These are phyloP conservation scores for Boletus insuetus DNA, from an alignment of 768 basidiomycete genomes.

Conservation along the genomic window DNA sequence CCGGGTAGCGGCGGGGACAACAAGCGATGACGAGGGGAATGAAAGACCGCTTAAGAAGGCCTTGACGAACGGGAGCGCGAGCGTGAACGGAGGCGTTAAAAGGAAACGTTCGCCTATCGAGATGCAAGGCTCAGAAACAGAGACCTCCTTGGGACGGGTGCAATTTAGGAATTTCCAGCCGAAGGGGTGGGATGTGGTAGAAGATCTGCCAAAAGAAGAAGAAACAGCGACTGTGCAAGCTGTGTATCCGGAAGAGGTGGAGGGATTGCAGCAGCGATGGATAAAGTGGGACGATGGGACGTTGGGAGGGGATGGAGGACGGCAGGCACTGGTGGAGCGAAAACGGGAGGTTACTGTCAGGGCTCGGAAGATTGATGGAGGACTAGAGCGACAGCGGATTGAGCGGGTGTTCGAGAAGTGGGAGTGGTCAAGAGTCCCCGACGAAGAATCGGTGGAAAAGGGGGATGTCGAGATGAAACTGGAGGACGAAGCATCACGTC, in stretches of 20 bases:
- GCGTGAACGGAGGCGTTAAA: conserved; percentile 33
- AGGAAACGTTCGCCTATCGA: conserved; percentile 36
- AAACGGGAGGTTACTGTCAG: conserved; percentile 52
- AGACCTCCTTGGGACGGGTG: conserved; percentile 20
- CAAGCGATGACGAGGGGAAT: conserved; percentile 66
- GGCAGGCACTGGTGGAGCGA: conserved; percentile 41
- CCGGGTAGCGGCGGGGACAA: conserved; percentile 54
- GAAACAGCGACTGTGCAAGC: conserved; percentile 39
- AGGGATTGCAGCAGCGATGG: conserved; percentile 49
- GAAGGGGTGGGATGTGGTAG: conserved; percentile 58
- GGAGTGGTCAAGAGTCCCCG: conserved; percentile 44
- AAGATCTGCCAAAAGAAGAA: conserved; percentile 41
- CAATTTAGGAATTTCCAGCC: conserved; percentile 69
- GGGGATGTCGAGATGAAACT: conserved; percentile 33
- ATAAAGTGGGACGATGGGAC: conserved; percentile 28
- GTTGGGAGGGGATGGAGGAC: conserved; percentile 29
- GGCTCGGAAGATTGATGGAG: conserved; percentile 51
- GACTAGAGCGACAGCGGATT: conserved; percentile 69
- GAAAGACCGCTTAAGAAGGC: conserved; percentile 24
- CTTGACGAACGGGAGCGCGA: conserved; percentile 26
- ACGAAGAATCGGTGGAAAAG: conserved; percentile 1
- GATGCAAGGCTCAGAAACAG: conserved; percentile 2
- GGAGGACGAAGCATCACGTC: conserved; percentile 15
- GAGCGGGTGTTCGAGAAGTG: conserved; percentile 68
- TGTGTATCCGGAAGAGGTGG: conserved; percentile 38